Percentiles rank a stretch among this genome's conserved stretches.
These are phyloP conservation scores for Tylopilus vinaceipallidus DNA, from an alignment of 768 basidiomycete genomes.

Conservation along the genomic window DNA sequence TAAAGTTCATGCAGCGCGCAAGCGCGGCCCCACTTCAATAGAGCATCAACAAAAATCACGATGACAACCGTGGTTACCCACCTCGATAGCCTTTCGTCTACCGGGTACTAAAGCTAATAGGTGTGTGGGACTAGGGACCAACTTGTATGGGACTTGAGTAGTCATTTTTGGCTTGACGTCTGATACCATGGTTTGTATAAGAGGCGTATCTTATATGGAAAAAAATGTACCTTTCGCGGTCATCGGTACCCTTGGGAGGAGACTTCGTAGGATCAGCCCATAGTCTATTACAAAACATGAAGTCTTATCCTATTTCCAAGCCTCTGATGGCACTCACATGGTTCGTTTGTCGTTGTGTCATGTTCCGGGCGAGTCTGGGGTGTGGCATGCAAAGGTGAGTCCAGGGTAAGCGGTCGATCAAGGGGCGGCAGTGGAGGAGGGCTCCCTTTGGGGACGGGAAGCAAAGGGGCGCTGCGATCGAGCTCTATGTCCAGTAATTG, in stretches of 20 bases:
- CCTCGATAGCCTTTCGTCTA: conserved; percentile 49
- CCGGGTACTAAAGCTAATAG: conserved; percentile 38
- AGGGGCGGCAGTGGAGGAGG: conserved; percentile 27
- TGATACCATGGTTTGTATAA: conserved; percentile 11
- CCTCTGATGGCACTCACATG: conserved; percentile 18
- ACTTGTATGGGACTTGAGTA: conserved; percentile 37
- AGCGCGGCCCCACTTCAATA: conserved; percentile 43
- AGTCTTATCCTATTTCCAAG: neutral
- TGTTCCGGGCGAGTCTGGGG: neutral
- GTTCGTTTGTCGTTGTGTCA: conserved; percentile 9
- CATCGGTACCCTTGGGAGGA: conserved; percentile 44
- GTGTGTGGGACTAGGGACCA: conserved; percentile 35
- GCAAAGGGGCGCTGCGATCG: conserved; percentile 40
- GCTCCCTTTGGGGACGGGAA: conserved; percentile 26
- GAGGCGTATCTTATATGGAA: neutral
- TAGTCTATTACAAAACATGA: conserved; percentile 30
- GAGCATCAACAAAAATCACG: conserved; percentile 1
- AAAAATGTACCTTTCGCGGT: conserved; percentile 38
- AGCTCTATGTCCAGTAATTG: conserved; percentile 52
- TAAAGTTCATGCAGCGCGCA: conserved; percentile 41
- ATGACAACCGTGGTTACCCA: conserved; percentile 20
- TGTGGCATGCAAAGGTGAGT: neutral
- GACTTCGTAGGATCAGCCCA: conserved; percentile 30
- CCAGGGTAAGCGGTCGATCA: conserved; percentile 18
- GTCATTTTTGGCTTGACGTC: conserved; percentile 36